Evolutionary conservation across 106 monocot genomes (phyloP).

Genomic region (Narthecium ossifragum): DNA sequence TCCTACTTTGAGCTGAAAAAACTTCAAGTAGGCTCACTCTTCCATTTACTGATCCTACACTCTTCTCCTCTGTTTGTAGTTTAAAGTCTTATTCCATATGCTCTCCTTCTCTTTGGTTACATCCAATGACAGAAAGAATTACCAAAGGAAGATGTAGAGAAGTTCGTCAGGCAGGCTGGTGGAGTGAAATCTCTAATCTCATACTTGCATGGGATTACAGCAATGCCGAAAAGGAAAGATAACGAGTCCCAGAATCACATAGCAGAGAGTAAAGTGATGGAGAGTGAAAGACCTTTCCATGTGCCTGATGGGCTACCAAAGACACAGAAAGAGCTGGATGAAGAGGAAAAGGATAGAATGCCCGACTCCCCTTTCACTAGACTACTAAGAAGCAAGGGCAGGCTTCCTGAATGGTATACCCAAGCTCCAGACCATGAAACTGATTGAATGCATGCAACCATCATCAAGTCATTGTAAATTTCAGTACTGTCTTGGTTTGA

Average conservation of each 20-base stretch:
- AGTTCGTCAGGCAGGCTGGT: conserved; percentile 49
- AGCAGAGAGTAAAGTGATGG: neutral
- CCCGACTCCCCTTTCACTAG: conserved; percentile 67
- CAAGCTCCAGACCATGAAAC: conserved; percentile 72
- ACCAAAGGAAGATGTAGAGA: conserved; percentile 62
- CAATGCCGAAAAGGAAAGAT: conserved; percentile 31
- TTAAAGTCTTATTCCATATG: neutral
- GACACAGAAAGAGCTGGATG: conserved; percentile 63
- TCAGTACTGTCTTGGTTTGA: too few relatives aligned
- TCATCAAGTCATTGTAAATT: too few relatives aligned
- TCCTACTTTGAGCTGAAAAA: conserved; percentile 88
- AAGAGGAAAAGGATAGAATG: conserved; percentile 67
- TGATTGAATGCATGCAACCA: conserved; percentile 23
- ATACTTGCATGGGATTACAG: conserved; percentile 45
- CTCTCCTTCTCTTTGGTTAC: neutral
- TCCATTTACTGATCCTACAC: neutral
- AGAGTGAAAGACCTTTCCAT: conserved; percentile 26
- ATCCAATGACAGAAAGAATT: conserved; percentile 42
- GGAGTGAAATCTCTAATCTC: conserved; percentile 46
- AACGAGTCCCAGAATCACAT: conserved; percentile 1
- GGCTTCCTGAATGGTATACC: conserved; percentile 72
- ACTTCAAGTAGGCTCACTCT: conserved; percentile 48
- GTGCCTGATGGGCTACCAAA: conserved; percentile 81
- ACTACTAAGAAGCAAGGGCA: conserved; percentile 58
- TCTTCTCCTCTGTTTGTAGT: too few relatives aligned